These are phyloP conservation scores for Lipomyces orientalis DNA, from an alignment of 805 yeast genomes.

Conservation along the genomic window DNA sequence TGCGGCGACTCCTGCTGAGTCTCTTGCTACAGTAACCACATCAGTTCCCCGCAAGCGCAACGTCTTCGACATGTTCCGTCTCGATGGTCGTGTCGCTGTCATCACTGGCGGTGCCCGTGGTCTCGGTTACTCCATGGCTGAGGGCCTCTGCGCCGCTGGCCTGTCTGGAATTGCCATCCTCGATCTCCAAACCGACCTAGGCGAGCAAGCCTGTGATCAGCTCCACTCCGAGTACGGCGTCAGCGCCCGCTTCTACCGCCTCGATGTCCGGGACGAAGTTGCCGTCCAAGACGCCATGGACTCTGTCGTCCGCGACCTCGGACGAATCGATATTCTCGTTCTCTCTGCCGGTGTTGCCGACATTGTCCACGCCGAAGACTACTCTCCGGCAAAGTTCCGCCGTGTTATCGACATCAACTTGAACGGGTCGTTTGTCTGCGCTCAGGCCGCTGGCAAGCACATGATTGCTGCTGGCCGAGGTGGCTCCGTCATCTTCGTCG, in stretches of 20 bases:
- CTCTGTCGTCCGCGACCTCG: conserved; percentile 59
- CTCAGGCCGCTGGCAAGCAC: conserved; percentile 70
- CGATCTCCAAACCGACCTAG: conserved; percentile 66
- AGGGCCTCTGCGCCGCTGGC: conserved; percentile 62
- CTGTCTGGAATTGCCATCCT: conserved; percentile 59
- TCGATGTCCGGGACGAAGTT: conserved; percentile 62
- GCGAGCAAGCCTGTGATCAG: conserved; percentile 64
- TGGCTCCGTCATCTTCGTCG: conserved; percentile 67
- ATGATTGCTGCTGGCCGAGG: conserved; percentile 62
- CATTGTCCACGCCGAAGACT: conserved; percentile 70
- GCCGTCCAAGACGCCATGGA: conserved; percentile 58
- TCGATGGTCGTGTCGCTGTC: conserved; percentile 67
- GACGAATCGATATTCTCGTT: conserved; percentile 60
- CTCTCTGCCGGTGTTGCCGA: conserved; percentile 74
- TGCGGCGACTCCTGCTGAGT: conserved; percentile 46
- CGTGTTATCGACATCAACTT: conserved; percentile 68
- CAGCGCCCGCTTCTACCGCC: conserved; percentile 66
- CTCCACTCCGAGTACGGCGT: conserved; percentile 58
- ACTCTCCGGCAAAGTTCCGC: conserved; percentile 67
- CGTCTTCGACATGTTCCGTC: conserved; percentile 54
- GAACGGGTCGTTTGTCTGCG: conserved; percentile 68
- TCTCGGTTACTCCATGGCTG: conserved; percentile 63
- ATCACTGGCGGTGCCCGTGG: conserved; percentile 76
- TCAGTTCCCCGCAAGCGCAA: conserved; percentile 40
- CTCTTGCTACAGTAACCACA: conserved; percentile 43